Conservation (phyloP, 1,139 yeast species). For the Groenewaldozyma sp. region DNA sequence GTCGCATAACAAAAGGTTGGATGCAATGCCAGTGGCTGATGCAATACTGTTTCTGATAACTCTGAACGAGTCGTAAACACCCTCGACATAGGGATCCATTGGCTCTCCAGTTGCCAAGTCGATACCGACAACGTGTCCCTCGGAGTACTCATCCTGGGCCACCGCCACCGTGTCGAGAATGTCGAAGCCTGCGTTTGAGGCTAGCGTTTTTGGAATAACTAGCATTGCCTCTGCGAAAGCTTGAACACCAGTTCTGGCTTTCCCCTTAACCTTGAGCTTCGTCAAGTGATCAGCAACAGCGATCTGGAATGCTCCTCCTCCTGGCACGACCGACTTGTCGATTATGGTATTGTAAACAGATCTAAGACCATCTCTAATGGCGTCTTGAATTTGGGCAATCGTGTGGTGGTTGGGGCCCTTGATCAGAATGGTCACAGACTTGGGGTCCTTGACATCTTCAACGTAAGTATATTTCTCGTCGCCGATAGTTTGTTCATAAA, state of each 20-base stretch:
- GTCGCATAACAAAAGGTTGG: conserved; percentile 86
- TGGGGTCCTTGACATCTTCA: conserved; percentile 86
- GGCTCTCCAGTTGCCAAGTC: conserved; percentile 91
- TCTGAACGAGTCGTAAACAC: conserved; percentile 93
- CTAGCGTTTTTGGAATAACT: conserved; percentile 85
- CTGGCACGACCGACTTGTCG: conserved; percentile 83
- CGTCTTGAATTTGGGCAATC: conserved; percentile 88
- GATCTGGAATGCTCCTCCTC: conserved; percentile 93
- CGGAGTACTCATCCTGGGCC: conserved; percentile 83
- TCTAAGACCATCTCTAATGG: conserved; percentile 92
- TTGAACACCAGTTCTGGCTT: conserved; percentile 78
- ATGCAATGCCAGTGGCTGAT: conserved; percentile 90
- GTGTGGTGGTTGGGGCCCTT: conserved; percentile 89
- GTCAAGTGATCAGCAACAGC: conserved; percentile 63
- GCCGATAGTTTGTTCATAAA: conserved; percentile 87
- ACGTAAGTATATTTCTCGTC: conserved; percentile 97
- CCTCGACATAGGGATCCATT: conserved; percentile 89
- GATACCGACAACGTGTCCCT: conserved; percentile 79
- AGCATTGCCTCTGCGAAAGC: conserved; percentile 91
- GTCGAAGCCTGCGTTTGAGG: conserved; percentile 90
- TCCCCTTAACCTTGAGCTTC: conserved; percentile 58
- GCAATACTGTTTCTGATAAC: conserved; percentile 88
- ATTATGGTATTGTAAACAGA: conserved; percentile 87
- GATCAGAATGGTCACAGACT: conserved; percentile 82
- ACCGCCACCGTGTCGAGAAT: conserved; percentile 80